Evolutionary conservation across 139 green algal genomes (phyloP).

Genomic region (Tetraselmis striata): DNA sequence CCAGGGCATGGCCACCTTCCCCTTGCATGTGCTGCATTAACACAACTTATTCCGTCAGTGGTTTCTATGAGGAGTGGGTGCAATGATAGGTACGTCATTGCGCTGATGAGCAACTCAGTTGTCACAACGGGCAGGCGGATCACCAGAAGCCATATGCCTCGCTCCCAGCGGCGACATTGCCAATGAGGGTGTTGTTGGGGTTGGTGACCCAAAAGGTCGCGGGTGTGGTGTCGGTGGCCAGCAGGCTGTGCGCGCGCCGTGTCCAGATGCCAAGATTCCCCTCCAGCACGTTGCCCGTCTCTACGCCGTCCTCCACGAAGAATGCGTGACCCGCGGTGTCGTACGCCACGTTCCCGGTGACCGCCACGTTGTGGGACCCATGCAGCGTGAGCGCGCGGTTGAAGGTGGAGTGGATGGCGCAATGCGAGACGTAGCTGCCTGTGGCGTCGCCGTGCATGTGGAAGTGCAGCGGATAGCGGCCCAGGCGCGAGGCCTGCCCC

Average conservation of each 20-base stretch:
- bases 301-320: constrained; percentile 38
- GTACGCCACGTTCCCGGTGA: constrained; percentile 26
- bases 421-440: constrained; percentile 10
- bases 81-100: too few species aligned
- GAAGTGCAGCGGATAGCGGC: constrained; percentile 14
- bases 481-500: constrained; percentile 9
- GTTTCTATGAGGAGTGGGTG: too few species aligned
- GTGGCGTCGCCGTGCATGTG: constrained; percentile 13
- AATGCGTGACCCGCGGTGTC: constrained; percentile 29
- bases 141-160: constrained; percentile 1
- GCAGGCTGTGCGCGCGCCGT: constrained; percentile 1
- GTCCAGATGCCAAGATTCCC: constrained; percentile 32
- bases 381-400: constrained; percentile 25
- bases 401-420: constrained; percentile 25
- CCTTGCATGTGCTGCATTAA: too few species aligned
- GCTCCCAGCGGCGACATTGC: constrained; percentile 32
- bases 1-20: too few species aligned
- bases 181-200: constrained; percentile 27
- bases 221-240: constrained; percentile 25
- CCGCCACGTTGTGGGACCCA: constrained; percentile 17
- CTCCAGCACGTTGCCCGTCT: constrained; percentile 29
- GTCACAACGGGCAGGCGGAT: too few species aligned
- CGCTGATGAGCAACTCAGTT: too few species aligned
- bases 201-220: constrained; percentile 45
- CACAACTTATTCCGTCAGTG: too few species aligned